Conservation (phyloP, 805 yeast species). For the Lachancea lanzarotensis region DNA sequence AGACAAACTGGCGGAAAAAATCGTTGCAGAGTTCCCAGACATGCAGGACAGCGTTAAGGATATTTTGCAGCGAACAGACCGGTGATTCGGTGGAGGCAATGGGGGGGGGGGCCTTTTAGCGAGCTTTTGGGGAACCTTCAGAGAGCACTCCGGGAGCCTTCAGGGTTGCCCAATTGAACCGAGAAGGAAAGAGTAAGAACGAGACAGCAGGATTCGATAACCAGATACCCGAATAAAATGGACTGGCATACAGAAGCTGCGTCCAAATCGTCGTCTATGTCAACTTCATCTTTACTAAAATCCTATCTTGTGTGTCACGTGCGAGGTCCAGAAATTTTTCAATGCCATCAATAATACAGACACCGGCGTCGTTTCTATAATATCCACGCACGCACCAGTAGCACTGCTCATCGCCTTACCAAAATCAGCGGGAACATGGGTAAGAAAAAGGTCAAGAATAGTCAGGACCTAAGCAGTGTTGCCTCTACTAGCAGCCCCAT, state of each 20-base stretch:
- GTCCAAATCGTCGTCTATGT: too few species aligned
- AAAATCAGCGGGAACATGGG: slow-evolving; percentile 4
- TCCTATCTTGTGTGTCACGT: too few species aligned
- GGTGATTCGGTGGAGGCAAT: background rate
- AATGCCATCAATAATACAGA: background rate
- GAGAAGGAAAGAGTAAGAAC: too few species aligned
- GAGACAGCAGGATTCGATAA: too few species aligned
- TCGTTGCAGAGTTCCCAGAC: slow-evolving; percentile 75
- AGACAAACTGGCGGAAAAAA: slow-evolving; percentile 59
- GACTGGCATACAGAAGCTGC: too few species aligned
- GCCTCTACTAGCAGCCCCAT: slow-evolving; percentile 27
- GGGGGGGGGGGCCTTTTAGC: background rate
- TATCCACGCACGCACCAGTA: too few species aligned
- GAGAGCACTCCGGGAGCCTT: too few species aligned
- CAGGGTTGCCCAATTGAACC: too few species aligned
- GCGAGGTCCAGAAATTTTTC: background rate
- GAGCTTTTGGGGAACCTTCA: too few species aligned
- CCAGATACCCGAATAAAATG: too few species aligned
- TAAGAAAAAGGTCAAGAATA: slow-evolving; percentile 8
- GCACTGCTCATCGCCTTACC: too few species aligned
- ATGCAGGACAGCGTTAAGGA: slow-evolving; percentile 50
- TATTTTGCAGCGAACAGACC: slow-evolving; percentile 39
- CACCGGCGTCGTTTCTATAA: background rate
- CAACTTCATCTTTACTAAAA: too few species aligned
- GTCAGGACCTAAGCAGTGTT: slow-evolving; percentile 10